Evolutionary conservation across 352 stramenopile genomes (phyloP), one percentile per base, ranked within the genome.

Genomic region (Phytopythium helicoides): DNA sequence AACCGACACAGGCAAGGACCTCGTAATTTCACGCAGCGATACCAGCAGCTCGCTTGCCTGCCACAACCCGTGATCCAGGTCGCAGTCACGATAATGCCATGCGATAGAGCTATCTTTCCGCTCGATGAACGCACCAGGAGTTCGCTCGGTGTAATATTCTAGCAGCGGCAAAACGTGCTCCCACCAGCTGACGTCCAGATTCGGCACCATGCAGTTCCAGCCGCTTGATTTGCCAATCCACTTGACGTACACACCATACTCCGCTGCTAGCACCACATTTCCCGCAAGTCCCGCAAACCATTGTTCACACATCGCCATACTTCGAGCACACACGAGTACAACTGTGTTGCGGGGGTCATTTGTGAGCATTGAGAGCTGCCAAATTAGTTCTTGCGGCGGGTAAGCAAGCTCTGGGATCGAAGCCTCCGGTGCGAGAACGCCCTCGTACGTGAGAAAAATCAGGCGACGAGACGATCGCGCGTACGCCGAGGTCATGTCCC

Each of bases 371-470:
- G 73, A 83, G n/a, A 95, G 60, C 47, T 92, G 81, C 79, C 80
- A 92, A 11, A 90, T 87, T 5, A 94, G 60, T 42, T 92, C 79
- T 62, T 89, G 86, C 0, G 83, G 80, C 1, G 87, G 87, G 21
- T 89, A 93, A 26, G 89, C 86, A 8, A 96, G 71, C 60, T 95
- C 83, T 28, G 87, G 89, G 21, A 96, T 90, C 14, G 81, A 94
- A 4, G 80, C 72, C 57, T 95, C 82, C 1, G 78, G 71, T 9
- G 83, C 80, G 22, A 97, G 60, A 4, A 94, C 89, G 28, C 89
- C 85, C 70, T 97, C 89, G 47, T 97, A 97, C 47, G 95, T 94
- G 58, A 94, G 87, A 28, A 97, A 93, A 22, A 93, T 74, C 42
- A 93, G 51, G 8, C 82, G 72, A 16, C 73, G 70, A 18, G 71